Evolutionary conservation across 129 eudicot genomes (phyloP).

Genomic region (Lactuca saligna): DNA sequence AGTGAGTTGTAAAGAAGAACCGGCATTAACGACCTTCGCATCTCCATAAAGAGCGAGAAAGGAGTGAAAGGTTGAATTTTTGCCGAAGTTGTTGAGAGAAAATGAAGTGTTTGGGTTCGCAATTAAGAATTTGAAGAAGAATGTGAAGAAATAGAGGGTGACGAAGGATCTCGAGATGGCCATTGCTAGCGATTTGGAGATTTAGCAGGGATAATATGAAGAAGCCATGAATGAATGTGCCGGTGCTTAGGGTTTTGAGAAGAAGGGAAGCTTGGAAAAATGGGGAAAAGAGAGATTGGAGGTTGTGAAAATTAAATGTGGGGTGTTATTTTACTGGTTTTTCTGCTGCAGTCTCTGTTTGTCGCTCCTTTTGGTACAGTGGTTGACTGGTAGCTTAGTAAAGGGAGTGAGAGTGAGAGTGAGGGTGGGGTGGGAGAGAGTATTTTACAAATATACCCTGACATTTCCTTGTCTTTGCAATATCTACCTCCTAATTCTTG

Average conservation of each 20-base stretch:
- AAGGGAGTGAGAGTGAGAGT: neutral
- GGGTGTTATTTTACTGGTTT: slow-evolving; percentile 36
- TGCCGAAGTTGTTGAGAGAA: slow-evolving; percentile 44
- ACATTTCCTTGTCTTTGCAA: neutral
- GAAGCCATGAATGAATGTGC: slow-evolving; percentile 25
- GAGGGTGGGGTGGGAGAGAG: neutral
- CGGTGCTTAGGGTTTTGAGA: slow-evolving; percentile 20
- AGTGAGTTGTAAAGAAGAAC: slow-evolving; percentile 48
- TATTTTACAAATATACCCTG: slow-evolving; percentile 3
- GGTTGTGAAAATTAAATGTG: slow-evolving; percentile 71
- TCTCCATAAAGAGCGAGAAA: slow-evolving; percentile 58
- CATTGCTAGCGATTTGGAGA: slow-evolving; percentile 34
- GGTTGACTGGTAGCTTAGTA: slow-evolving; percentile 32
- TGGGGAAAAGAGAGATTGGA: slow-evolving; percentile 42
- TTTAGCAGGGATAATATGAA: slow-evolving; percentile 25
- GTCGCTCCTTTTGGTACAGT: slow-evolving; percentile 42
- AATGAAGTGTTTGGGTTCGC: slow-evolving; percentile 50
- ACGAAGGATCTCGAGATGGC: slow-evolving; percentile 47
- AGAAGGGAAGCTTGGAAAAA: slow-evolving; percentile 22
- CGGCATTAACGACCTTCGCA: slow-evolving; percentile 46
- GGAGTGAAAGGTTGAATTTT: slow-evolving; percentile 47
- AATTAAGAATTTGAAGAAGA: slow-evolving; percentile 43
- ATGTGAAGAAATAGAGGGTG: slow-evolving; percentile 29
- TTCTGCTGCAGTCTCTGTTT: slow-evolving; percentile 33
- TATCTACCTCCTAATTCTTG: neutral